Conservation (phyloP, 805 yeast species). For the Saturnispora serradocipensis region DNA sequence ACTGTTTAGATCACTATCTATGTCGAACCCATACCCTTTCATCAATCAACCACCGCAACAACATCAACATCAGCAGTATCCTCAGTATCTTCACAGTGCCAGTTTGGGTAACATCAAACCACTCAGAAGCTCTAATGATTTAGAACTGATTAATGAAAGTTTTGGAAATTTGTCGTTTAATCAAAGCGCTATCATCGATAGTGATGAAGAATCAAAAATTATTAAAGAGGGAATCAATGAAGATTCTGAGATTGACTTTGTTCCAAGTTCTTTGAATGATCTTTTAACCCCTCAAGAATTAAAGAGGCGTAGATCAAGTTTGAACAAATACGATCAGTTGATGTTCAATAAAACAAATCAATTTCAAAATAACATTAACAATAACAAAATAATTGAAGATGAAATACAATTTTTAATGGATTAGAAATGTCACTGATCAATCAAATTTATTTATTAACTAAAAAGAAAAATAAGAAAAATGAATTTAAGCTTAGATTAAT, state of each 20-base stretch:
- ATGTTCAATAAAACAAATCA: slow-evolving; percentile 8
- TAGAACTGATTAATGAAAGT: not conserved
- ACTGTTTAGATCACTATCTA: slow-evolving; percentile 7
- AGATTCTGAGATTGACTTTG: slow-evolving; percentile 53
- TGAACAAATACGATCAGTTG: slow-evolving; percentile 1
- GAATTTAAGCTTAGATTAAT: not conserved
- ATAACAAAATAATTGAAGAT: slow-evolving; percentile 9
- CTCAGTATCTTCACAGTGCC: not conserved
- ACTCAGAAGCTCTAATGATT: not conserved
- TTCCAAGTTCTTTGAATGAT: slow-evolving; percentile 76
- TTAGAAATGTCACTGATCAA: not conserved
- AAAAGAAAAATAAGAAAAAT: not conserved
- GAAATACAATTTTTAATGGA: slow-evolving; percentile 31
- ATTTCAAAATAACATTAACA: slow-evolving; percentile 2
- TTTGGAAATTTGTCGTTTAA: not conserved
- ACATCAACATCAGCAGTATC: not conserved
- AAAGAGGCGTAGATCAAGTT: slow-evolving; percentile 53
- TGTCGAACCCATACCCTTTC: slow-evolving; percentile 2
- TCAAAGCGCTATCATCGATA: slow-evolving; percentile 14
- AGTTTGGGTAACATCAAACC: not conserved
- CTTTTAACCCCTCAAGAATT: slow-evolving; percentile 75
- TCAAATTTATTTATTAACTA: not conserved
- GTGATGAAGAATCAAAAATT: slow-evolving; percentile 10
- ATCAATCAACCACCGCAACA: not conserved
- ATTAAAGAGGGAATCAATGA: slow-evolving; percentile 15